Percentiles rank a stretch among this genome's conserved stretches.
phyloP scores from a whole-genome alignment of 192 early-diverging fungal genomes.

The Allomyces macrogynus region DNA sequence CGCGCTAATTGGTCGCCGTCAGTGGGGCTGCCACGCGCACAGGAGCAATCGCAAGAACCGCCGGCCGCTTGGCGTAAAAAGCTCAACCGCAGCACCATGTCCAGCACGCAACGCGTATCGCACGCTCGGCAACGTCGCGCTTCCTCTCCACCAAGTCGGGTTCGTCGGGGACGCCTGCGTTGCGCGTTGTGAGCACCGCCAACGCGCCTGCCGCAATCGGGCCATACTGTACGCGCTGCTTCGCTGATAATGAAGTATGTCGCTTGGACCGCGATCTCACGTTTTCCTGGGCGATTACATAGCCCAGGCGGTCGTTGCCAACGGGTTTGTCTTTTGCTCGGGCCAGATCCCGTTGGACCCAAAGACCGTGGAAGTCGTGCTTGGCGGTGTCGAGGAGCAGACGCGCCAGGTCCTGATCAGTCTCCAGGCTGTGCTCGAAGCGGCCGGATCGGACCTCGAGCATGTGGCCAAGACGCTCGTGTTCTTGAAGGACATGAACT shows the following conservation, averaged over 20 bases:
- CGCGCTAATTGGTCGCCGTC: no score
- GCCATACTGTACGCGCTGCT: constrained; percentile 41
- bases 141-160: no score
- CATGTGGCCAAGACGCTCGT: constrained; percentile 97
- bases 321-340: constrained; percentile 5
- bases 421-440: constrained; percentile 62
- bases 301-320: constrained; percentile 7
- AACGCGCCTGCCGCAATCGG: constrained; percentile 53
- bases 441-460: constrained; percentile 49
- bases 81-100: no score
- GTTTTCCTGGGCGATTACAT: neutral
- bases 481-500: constrained; percentile 77
- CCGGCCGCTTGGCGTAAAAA: no score
- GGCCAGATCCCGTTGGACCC: constrained; percentile 5
- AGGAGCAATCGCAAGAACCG: no score
- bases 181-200: constrained; percentile 21
- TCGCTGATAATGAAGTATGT: neutral
- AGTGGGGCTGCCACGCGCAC: no score
- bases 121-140: no score
- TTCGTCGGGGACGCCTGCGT: no score
- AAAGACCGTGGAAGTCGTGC: constrained; percentile 1
- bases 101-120: no score
- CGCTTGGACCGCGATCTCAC: neutral
- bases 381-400: constrained; percentile 1
- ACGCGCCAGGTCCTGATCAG: constrained; percentile 52